Evolutionary conservation across 345 rosid genomes (phyloP), one percentile per base, ranked within the genome.

Genomic region (Brassica carinata): DNA sequence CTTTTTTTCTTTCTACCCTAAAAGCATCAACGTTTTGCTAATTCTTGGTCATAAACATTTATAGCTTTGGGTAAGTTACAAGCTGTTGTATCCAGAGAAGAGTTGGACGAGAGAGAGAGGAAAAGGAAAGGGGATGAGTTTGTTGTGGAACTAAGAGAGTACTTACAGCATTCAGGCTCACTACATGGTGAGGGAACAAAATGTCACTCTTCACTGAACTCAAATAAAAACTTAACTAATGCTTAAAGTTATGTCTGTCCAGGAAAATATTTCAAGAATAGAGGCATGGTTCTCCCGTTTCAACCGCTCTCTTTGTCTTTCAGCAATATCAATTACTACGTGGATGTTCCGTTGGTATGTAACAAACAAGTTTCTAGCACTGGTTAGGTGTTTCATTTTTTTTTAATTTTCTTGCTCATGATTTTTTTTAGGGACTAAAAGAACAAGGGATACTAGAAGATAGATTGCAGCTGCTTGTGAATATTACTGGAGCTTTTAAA

Each of bases 241-340:
- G 33, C 34, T 34, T 73, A 17, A 77, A 17, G 58, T 66, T 65
- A 31, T 64, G 17, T 53, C 78, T 64, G 18, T 59, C 73, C 88
- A 93, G 99, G 98, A 69, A 96, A 96, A 85, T 82, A 90, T 85
- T 89, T 93, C 86, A 90, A 89, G 87, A 90, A 87, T 65, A 86
- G 89, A 84, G 99, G 99, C 84, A 96, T 93, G 98, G 97, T 92
- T 86, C 97, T 96, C n/a, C 99, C 99, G 18, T 96, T 96, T 89
- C 98, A 92, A 84, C 97, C 90, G 3, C 96, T 92, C 81, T 93
- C 97, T 61, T 84, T 96, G 90, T 86, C 97, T 81, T 96, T 96
- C 89, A 82, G 94, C 82, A 89, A 89, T 67, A 79, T 96, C 84
- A 96, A 92, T 72, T 96, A 96, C 87, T 96, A 82, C 79, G 96